Conservation (phyloP, 768 basidiomycete species). For the Russula sp. region DNA sequence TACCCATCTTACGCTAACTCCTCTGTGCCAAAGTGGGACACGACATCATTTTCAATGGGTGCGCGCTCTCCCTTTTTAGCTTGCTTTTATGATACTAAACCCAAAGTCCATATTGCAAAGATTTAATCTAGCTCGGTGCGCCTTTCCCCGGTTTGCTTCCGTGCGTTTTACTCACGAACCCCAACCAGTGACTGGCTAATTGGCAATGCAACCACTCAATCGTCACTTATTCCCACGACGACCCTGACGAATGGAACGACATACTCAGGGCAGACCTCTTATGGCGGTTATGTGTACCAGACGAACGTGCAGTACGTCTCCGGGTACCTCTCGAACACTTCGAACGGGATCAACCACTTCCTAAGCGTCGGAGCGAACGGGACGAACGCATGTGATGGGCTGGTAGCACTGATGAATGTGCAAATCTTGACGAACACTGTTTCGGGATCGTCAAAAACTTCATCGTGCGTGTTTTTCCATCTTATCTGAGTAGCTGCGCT, state of each 20-base stretch:
- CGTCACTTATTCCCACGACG: constrained; percentile 42
- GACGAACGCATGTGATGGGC: constrained; percentile 72
- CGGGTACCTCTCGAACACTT: constrained; percentile 66
- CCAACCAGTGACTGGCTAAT: constrained; percentile 72
- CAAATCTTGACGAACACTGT: constrained; percentile 50
- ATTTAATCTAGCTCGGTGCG: constrained; percentile 72
- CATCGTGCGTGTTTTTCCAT: constrained; percentile 30
- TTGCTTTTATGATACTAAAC: constrained; percentile 10
- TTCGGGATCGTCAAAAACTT: not conserved
- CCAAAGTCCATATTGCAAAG: constrained; percentile 35
- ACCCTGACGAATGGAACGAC: constrained; percentile 55
- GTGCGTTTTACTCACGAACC: not conserved
- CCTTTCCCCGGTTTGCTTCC: not conserved
- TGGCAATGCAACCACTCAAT: constrained; percentile 67
- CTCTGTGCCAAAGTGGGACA: constrained; percentile 48
- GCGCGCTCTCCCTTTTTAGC: constrained; percentile 22
- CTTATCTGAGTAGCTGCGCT: not conserved
- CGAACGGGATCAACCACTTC: constrained; percentile 67
- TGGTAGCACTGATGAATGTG: constrained; percentile 76
- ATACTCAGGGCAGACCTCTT: constrained; percentile 62
- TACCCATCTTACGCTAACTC: not conserved
- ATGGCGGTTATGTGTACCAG: constrained; percentile 67
- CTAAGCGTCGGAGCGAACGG: constrained; percentile 48
- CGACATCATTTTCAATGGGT: constrained; percentile 74
- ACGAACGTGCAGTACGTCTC: constrained; percentile 66